These are phyloP conservation scores for Tylopilus sp. DNA, from an alignment of 768 basidiomycete genomes.

Conservation along the genomic window DNA sequence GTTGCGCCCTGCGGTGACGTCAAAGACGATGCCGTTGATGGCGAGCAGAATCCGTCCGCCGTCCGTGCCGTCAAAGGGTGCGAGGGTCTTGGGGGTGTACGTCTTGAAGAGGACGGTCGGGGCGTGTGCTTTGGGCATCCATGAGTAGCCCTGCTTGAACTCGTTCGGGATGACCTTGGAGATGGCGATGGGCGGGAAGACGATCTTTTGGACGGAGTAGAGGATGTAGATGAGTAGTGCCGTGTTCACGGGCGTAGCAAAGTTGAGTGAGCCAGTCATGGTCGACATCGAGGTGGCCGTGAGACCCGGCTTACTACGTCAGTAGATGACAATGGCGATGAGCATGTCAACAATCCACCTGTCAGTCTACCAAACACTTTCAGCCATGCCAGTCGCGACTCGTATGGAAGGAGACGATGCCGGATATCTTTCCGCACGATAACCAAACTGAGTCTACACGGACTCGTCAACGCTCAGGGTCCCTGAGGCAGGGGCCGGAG, in stretches of 20 bases:
- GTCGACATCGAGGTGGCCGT: no score
- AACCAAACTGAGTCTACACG: no score
- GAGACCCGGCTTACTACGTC: no score
- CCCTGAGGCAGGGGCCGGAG: no score
- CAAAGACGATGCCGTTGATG: slow-evolving; percentile 87
- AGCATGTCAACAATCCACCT: no score
- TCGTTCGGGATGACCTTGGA: slow-evolving; percentile 55
- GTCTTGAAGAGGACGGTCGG: slow-evolving; percentile 72
- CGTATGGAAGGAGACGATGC: no score
- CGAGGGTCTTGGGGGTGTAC: slow-evolving; percentile 76
- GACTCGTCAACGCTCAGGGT: no score
- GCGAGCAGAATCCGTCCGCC: slow-evolving; percentile 78
- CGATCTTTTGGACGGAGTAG: slow-evolving; percentile 69
- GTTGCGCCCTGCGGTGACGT: slow-evolving; percentile 82
- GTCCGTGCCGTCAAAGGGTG: slow-evolving; percentile 60
- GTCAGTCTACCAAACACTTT: no score
- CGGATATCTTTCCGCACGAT: no score
- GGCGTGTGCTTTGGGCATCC: slow-evolving; percentile 84
- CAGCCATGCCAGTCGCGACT: no score
- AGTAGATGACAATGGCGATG: no score
- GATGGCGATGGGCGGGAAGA: slow-evolving; percentile 62
- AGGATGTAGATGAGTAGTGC: slow-evolving; percentile 75
- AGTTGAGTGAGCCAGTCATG: slow-evolving; percentile 37
- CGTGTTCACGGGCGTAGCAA: slow-evolving; percentile 76
- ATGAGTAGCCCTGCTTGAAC: slow-evolving; percentile 84